Evolutionary conservation across 352 stramenopile species (phyloP).

Genomic region (Phytophthora sansomeana): DNA sequence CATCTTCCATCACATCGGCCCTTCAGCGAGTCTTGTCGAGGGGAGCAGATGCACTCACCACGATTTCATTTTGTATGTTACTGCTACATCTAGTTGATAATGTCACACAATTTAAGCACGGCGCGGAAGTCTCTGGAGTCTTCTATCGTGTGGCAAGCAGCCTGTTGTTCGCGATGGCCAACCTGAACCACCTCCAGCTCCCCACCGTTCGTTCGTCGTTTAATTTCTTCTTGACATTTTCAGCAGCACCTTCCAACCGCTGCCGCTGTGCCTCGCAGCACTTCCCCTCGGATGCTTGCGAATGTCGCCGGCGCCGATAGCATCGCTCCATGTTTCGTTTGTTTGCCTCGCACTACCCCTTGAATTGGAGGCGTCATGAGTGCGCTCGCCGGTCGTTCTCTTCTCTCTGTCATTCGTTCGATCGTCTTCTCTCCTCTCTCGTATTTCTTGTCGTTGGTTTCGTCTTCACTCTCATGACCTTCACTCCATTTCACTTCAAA

Average conservation of each 20-base stretch:
- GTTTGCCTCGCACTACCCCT: conserved; percentile 41
- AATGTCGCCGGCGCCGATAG: conserved; percentile 20
- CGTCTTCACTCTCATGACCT: background rate
- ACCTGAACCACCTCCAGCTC: conserved; percentile 18
- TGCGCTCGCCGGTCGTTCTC: conserved; percentile 16
- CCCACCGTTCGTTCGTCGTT: conserved; percentile 8
- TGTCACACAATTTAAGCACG: conserved; percentile 11
- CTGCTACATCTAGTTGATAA: conserved; percentile 19
- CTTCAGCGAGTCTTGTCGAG: background rate
- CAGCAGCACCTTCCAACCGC: conserved; percentile 39
- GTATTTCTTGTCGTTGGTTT: conserved; percentile 5
- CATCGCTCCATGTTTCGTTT: conserved; percentile 30
- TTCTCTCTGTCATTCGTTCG: conserved; percentile 2
- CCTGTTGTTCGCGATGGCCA: conserved; percentile 1
- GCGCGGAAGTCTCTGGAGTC: conserved; percentile 15
- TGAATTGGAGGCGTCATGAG: conserved; percentile 39
- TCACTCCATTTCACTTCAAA: conserved; percentile 12
- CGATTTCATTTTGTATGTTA: conserved; percentile 5
- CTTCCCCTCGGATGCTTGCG: conserved; percentile 34
- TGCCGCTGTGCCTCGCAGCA: conserved; percentile 34
- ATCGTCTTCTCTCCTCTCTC: conserved; percentile 4
- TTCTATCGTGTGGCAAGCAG: conserved; percentile 31
- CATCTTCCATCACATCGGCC: too few species aligned
- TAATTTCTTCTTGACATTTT: conserved; percentile 24
- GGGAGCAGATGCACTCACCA: background rate